Base-by-base conservation (phyloP, 2,329 filamentous ascomycete genomes). In the Remersonia thermophila region DNA sequence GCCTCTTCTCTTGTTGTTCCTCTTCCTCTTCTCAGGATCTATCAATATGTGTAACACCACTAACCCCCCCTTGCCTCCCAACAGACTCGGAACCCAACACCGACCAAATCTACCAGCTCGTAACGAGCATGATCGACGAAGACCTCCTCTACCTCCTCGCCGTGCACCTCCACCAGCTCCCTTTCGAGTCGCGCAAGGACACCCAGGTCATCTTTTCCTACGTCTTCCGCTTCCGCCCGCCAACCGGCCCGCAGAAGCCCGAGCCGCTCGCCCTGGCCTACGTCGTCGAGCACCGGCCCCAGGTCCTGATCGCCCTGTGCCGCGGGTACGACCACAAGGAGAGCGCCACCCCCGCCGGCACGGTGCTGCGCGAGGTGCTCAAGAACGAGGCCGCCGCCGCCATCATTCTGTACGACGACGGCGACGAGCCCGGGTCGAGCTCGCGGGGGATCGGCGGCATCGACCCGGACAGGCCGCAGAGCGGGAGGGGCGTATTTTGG, bases 141-240 rank as follows among this genome's bases (percentile, higher is more conserved):
- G 86, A 94, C 56, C 69, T 98, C 7, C 76, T 98, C 30, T 83
- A 83, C 50, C 69, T 83, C 35, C 78, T 98, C 39, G 85, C 89
- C 14, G 71, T 79, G 42, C 81, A 81, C 54, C 80, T 98, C 31
- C 77, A 84, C 59, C 75, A 80, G 35, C 72, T 98, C 4, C 86
- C 89, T 1, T 98, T 98, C 65, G 91, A 98, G 64, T 84, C 87
- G 27, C 80, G 89, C 53, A 96, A 95, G 65, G 89, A 95, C 55
- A 83, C 84, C 10, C 89, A 95, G 57, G 83, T 91, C 44, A 91
- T 95, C 55, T 91, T 96, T 63, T 94, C 86, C 28, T 91, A 89
- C 57, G 82, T 93, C 48, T 85, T 95, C 56, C 83, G 87, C 47
- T 95, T 91, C 66, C 83, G 83, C 45, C 81, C 81, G 5, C 67